Evolutionary conservation across 768 basidiomycete genomes (phyloP), one percentile per base, ranked within the genome.

Genomic region (Butyriboletus loyo): DNA sequence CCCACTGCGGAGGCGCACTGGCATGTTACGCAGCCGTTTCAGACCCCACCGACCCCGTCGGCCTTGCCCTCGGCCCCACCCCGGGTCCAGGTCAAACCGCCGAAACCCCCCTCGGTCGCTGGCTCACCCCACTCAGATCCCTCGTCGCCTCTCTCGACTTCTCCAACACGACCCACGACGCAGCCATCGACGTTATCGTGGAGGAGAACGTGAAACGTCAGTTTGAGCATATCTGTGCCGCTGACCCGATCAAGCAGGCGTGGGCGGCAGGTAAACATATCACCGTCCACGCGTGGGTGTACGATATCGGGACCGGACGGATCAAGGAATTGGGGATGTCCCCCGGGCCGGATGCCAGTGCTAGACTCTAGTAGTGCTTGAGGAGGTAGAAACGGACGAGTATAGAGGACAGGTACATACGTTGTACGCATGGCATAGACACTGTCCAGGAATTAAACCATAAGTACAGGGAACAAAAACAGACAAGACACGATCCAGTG

Each of bases 231-330:
- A 61, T 84, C 17, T 76, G 75, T 52, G 71, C 77, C 43, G 66
- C 80, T 5, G 65, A 73, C 6, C 71, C 77, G 5, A 73, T 85
- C 36, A 58, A 56, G 36, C 62, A 76, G 50, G 80, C 80, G 1
- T 83, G 82, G 72, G 58, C 57, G 0, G 55, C 51, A 0, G 61
- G 61, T 0, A 72, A 77, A 62, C 67, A 76, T 7, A 67, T 86
- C 22, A 75, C 66, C 66, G 79, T 89, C 6, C 87, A 89, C 53
- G 87, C 87, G 17, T 89, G 84, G 86, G 78, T 90, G 34, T 89
- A 87, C 61, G 81, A 87, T 28, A 59, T 90, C 44, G 76, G 71
- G 25, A 76, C 71, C 13, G 88, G 88, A 2, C 71, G 72, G 46
- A 67, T 90, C 66, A 75, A 70, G 61, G 87, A 91, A 57, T 67